phyloP scores from a whole-genome alignment of 1,284 basidiomycete genomes.

The Ustilago lituana region DNA sequence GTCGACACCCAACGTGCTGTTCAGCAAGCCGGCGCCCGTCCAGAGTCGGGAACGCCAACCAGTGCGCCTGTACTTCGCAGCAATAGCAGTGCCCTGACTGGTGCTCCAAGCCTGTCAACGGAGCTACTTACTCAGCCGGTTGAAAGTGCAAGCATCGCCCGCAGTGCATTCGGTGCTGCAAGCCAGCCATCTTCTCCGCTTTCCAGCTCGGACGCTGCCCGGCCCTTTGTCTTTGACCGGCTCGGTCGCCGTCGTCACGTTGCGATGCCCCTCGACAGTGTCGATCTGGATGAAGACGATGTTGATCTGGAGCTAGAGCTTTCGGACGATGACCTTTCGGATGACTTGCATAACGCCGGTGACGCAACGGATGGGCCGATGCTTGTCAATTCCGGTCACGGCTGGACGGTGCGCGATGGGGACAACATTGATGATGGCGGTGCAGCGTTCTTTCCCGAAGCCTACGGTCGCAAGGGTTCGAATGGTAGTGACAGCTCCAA shows the following conservation, averaged over 20 bases:
- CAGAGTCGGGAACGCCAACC: slow-evolving; percentile 28
- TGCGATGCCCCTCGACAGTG: slow-evolving; percentile 8
- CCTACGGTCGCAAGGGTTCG: slow-evolving; percentile 30
- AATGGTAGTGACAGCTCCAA: slow-evolving; percentile 34
- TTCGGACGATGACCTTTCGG: slow-evolving; percentile 54
- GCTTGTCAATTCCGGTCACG: slow-evolving; percentile 50
- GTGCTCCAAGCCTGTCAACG: slow-evolving; percentile 25
- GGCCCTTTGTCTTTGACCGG: slow-evolving; percentile 23
- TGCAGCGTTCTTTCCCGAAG: slow-evolving; percentile 26
- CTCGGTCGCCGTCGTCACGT: slow-evolving; percentile 39
- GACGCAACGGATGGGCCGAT: slow-evolving; percentile 8
- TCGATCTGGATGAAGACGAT: slow-evolving; percentile 31
- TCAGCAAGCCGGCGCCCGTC: slow-evolving; percentile 25
- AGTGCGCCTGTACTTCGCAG: slow-evolving; percentile 44
- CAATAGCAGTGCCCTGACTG: slow-evolving; percentile 17
- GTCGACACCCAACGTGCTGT: slow-evolving; percentile 38
- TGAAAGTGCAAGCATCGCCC: slow-evolving; percentile 19
- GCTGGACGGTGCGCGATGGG: slow-evolving; percentile 42
- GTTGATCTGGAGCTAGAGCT: slow-evolving; percentile 51
- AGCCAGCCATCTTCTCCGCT: slow-evolving; percentile 48
- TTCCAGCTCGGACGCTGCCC: slow-evolving; percentile 4
- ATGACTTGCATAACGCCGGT: slow-evolving; percentile 21
- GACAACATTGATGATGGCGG: slow-evolving; percentile 9
- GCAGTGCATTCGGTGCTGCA: slow-evolving; percentile 24
- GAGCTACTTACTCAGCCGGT: slow-evolving; percentile 26